These are phyloP conservation scores for Saturnispora kantuleensis DNA, from an alignment of 805 yeast species.

Conservation along the genomic window DNA sequence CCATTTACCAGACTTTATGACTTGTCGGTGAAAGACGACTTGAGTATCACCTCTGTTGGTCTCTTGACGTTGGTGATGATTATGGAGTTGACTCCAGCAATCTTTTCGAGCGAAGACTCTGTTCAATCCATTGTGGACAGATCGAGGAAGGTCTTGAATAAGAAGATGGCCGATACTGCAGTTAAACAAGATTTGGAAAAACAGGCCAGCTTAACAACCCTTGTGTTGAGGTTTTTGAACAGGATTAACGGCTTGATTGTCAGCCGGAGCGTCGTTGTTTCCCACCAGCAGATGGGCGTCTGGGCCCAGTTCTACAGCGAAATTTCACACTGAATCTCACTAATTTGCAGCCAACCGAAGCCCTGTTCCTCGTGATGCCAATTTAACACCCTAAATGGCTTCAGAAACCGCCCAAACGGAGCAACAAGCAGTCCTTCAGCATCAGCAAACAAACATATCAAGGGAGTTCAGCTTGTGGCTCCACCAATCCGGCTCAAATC, in stretches of 20 bases:
- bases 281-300: too few relatives aligned
- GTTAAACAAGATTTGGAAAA: slow-evolving; percentile 60
- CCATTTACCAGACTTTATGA: slow-evolving; percentile 30
- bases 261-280: slow-evolving; percentile 13
- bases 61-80: slow-evolving; percentile 35
- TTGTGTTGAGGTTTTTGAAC: slow-evolving; percentile 24
- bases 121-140: slow-evolving; percentile 22
- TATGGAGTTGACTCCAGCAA: slow-evolving; percentile 23
- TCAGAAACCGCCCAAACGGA: too few relatives aligned
- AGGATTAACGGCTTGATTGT: slow-evolving; percentile 18
- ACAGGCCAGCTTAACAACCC: slow-evolving; percentile 34
- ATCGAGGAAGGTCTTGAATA: slow-evolving; percentile 33
- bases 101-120: slow-evolving; percentile 15
- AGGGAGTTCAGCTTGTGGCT: too few relatives aligned
- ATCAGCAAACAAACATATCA: too few relatives aligned
- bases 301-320: too few relatives aligned
- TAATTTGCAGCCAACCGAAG: too few relatives aligned
- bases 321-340: too few relatives aligned
- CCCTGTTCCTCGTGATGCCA: too few relatives aligned
- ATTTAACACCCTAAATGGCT: too few relatives aligned
- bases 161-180: slow-evolving; percentile 48
- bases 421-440: too few relatives aligned
- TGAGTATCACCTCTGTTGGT: slow-evolving; percentile 46
- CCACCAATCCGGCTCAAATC: too few relatives aligned
- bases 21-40: slow-evolving; percentile 50